These are phyloP conservation scores for Scheffersomyces stipitis DNA, from an alignment of 805 yeast genomes.

Conservation along the genomic window DNA sequence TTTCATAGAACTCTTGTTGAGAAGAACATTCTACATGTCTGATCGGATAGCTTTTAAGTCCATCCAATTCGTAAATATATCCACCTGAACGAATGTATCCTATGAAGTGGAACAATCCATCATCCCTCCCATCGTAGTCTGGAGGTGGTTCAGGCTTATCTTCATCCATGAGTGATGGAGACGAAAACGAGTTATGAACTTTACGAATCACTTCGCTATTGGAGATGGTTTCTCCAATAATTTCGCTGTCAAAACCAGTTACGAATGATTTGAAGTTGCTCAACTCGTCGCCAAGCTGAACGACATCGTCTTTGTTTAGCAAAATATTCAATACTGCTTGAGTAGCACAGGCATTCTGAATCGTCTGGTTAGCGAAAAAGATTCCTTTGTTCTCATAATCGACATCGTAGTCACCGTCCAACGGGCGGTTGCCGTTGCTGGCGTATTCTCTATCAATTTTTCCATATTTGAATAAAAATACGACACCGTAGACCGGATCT, in stretches of 20 bases:
- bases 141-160: slow-evolving; percentile 32
- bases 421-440: slow-evolving; percentile 30
- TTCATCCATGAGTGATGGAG: slow-evolving; percentile 52
- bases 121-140: slow-evolving; percentile 37
- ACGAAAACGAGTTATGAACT: slow-evolving; percentile 61
- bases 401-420: slow-evolving; percentile 45
- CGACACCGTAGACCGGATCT: slow-evolving; percentile 54
- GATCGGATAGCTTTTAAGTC: slow-evolving; percentile 56
- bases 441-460: slow-evolving; percentile 34
- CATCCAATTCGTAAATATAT: slow-evolving; percentile 60
- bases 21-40: slow-evolving; percentile 42
- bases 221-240: slow-evolving; percentile 61
- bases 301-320: slow-evolving; percentile 37
- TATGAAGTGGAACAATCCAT: slow-evolving; percentile 60
- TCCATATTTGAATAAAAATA: slow-evolving; percentile 63
- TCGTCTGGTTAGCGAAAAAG: slow-evolving; percentile 63
- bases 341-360: slow-evolving; percentile 73
- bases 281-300: slow-evolving; percentile 52
- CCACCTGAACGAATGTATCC: slow-evolving; percentile 50
- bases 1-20: slow-evolving; percentile 41
- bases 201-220: slow-evolving; percentile 56
- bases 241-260: slow-evolving; percentile 51
- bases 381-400: slow-evolving; percentile 35
- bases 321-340: slow-evolving; percentile 63
- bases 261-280: slow-evolving; percentile 50